Conservation (phyloP, 306 rosid genomes). For the Begonia masoniana region DNA sequence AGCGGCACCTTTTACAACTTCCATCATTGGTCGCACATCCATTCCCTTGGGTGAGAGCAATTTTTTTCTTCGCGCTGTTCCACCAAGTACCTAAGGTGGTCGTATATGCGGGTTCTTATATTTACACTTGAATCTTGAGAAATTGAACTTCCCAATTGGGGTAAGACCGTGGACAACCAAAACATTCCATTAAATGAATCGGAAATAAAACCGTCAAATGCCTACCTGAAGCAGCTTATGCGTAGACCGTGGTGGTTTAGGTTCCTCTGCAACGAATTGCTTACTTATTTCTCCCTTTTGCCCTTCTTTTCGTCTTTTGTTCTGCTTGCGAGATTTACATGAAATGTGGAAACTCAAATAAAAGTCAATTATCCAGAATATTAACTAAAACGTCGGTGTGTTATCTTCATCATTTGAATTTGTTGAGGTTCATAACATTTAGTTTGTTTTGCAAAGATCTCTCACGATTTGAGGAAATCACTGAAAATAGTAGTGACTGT, state of each 20-base stretch:
- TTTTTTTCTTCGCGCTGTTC: conserved; percentile 78
- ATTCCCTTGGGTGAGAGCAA: conserved; percentile 84
- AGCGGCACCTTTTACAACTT: conserved; percentile 94
- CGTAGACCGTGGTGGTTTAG: conserved; percentile 50
- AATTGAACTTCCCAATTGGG: neutral
- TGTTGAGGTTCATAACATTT: neutral
- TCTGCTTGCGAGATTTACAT: neutral
- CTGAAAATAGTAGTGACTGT: too few relatives aligned
- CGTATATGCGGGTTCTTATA: neutral
- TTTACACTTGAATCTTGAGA: neutral
- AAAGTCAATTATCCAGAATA: neutral
- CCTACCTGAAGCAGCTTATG: conserved; percentile 85
- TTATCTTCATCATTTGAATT: neutral
- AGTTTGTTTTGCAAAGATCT: neutral
- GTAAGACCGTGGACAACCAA: too few relatives aligned
- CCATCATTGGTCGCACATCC: conserved; percentile 99
- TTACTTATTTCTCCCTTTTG: conserved; percentile 27
- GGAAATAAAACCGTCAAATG: conserved; percentile 4
- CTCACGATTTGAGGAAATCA: too few relatives aligned
- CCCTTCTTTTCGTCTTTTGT: conserved; percentile 33
- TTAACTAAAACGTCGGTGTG: neutral
- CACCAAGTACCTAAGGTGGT: conserved; percentile 64
- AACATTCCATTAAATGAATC: neutral
- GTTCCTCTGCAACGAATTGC: conserved; percentile 26
- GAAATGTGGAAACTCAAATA: neutral